Conservation (phyloP, 805 yeast genomes). For the Barnettozyma vustinii region DNA sequence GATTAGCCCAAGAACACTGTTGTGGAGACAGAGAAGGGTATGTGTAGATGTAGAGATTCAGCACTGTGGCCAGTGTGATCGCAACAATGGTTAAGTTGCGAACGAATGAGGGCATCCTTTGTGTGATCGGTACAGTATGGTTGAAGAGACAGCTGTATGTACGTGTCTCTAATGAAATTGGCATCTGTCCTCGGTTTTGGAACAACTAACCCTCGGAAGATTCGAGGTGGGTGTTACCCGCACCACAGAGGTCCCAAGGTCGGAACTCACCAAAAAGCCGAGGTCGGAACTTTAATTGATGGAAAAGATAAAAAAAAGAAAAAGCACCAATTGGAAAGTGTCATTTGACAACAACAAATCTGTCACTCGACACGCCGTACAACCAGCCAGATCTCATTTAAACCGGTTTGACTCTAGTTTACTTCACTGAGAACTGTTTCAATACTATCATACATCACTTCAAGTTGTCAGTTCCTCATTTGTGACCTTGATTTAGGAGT, state of each 20-base stretch:
- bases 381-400: too few species aligned
- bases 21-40: conserved; percentile 60
- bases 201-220: too few species aligned
- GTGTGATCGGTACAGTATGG: background rate
- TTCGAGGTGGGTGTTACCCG: too few species aligned
- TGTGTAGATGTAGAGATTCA: conserved; percentile 65
- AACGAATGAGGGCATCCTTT: conserved; percentile 10
- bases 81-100: conserved; percentile 22
- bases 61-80: conserved; percentile 33
- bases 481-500: background rate
- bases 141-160: background rate
- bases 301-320: background rate
- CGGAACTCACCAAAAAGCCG: background rate
- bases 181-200: background rate
- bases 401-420: background rate
- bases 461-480: background rate
- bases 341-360: conserved; percentile 23
- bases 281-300: conserved; percentile 1
- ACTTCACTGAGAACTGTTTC: background rate
- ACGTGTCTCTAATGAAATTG: background rate
- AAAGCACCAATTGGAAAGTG: background rate
- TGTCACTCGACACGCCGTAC: background rate
- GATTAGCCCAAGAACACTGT: conserved; percentile 56
- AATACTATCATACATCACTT: background rate
- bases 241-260: too few species aligned